phyloP scores from a whole-genome alignment of 2,329 filamentous ascomycete species.

The Fusarium gaditjirri region DNA sequence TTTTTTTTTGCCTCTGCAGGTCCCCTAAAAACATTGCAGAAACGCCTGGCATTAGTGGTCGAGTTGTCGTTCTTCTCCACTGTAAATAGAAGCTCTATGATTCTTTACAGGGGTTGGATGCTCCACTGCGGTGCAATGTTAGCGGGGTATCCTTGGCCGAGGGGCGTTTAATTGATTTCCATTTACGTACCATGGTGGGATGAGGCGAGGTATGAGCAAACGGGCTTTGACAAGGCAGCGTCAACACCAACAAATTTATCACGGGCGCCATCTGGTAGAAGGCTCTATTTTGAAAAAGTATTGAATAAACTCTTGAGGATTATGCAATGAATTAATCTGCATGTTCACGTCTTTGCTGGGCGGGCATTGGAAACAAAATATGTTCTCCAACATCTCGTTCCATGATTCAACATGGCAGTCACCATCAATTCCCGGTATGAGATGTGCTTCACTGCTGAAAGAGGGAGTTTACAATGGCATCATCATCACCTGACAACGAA shows the following conservation, averaged over 20 bases:
- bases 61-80: constrained; percentile 27
- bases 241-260: constrained; percentile 5
- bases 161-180: constrained; percentile 30
- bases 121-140: constrained; percentile 13
- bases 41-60: constrained; percentile 29
- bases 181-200: background rate
- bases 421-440: constrained; percentile 6
- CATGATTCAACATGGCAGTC: constrained; percentile 2
- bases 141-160: constrained; percentile 33
- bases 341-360: background rate
- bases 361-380: background rate
- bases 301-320: background rate
- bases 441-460: background rate
- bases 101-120: constrained; percentile 26
- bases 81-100: constrained; percentile 26
- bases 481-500: background rate
- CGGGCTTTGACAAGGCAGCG: background rate
- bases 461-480: background rate
- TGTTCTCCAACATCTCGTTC: background rate
- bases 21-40: constrained; percentile 21
- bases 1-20: constrained; percentile 27
- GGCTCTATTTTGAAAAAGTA: background rate
- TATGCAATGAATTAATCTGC: background rate
- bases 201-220: background rate
- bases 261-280: background rate